Evolutionary conservation across 2,329 filamentous ascomycete genomes (phyloP), one percentile per base, ranked within the genome.

Genomic region (Ceratocystis papillata): DNA sequence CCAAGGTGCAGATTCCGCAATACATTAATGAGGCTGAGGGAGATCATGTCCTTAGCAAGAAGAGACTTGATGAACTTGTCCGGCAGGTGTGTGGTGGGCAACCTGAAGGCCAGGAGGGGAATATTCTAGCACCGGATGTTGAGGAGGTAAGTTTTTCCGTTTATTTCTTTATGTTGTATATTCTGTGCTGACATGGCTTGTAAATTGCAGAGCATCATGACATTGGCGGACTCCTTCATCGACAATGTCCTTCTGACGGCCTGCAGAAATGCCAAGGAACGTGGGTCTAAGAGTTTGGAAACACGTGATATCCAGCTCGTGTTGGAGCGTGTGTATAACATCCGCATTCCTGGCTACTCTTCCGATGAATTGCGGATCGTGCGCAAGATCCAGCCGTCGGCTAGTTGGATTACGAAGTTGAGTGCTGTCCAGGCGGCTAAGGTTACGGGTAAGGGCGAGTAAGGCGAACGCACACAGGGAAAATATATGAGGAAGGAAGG

Each of bases 371-470:
- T 96, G 68, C 87, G 94, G 67, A 96, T 91, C 0, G 93, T 97
- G 37, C 87, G 92, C 74, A 96, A 96, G 79, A 88, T 95, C 64
- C 88, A 94, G 74, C 94, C 94, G 1, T 87, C 90, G 22, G 79
- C 87, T 17, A 89, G 86, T 25, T 99, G 94, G 91, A 93, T 94
- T 69, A 87, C 89, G 70, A 99, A 99, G 81, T 95, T 99, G 87
- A 93, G 91, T 72, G 93, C 94, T 28, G 88, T 99, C 17, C 91
- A 96, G 77, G 93, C 92, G 1, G 90, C 91, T 60, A 97, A 97
- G 79, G 91, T 87, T 59, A 87, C 83, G 3, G 81, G 83, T 28
- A 83, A 83, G 74, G 79, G 79, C 62, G 81, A 83, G 71, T 78
- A 78, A 71, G 20, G 81, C 72, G 87, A 41, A 41, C 37, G 37